Evolutionary conservation across 2,329 filamentous ascomycete genomes (phyloP).

Genomic region (Penicillium aurantiogriseum): DNA sequence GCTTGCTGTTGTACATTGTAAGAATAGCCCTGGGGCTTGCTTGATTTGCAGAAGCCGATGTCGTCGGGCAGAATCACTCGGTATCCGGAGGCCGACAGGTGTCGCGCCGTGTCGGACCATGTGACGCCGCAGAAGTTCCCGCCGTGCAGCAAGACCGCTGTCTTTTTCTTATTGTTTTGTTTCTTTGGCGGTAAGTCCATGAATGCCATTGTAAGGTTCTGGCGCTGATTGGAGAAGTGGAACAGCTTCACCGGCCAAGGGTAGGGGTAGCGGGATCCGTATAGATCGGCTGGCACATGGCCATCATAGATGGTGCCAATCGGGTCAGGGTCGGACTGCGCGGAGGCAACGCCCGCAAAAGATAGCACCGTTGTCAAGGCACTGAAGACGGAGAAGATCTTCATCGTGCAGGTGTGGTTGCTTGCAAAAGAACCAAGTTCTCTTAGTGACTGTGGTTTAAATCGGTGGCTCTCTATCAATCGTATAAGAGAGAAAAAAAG

Average conservation of each 20-base stretch:
- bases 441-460: not conserved
- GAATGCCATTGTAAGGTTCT: slow-evolving; percentile 16
- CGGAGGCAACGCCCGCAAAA: not conserved
- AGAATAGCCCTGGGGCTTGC: slow-evolving; percentile 16
- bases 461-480: not conserved
- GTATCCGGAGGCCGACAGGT: slow-evolving; percentile 13
- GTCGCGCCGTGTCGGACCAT: slow-evolving; percentile 15
- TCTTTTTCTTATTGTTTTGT: not conserved
- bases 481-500: not conserved
- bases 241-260: slow-evolving; percentile 18
- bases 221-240: slow-evolving; percentile 17
- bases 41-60: slow-evolving; percentile 20
- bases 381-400: not conserved
- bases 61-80: slow-evolving; percentile 18
- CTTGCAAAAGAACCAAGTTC: not conserved
- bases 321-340: slow-evolving; percentile 11
- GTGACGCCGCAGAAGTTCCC: slow-evolving; percentile 17
- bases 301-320: slow-evolving; percentile 14
- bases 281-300: slow-evolving; percentile 8
- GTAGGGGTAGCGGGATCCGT: slow-evolving; percentile 12
- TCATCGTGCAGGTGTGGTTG: slow-evolving; percentile 1
- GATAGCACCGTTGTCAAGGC: slow-evolving; percentile 1
- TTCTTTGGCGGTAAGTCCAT: slow-evolving; percentile 10
- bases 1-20: slow-evolving; percentile 16
- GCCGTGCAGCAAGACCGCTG: slow-evolving; percentile 13